phyloP scores from a whole-genome alignment of 2,329 filamentous ascomycete species.

The Beauveria australis region DNA sequence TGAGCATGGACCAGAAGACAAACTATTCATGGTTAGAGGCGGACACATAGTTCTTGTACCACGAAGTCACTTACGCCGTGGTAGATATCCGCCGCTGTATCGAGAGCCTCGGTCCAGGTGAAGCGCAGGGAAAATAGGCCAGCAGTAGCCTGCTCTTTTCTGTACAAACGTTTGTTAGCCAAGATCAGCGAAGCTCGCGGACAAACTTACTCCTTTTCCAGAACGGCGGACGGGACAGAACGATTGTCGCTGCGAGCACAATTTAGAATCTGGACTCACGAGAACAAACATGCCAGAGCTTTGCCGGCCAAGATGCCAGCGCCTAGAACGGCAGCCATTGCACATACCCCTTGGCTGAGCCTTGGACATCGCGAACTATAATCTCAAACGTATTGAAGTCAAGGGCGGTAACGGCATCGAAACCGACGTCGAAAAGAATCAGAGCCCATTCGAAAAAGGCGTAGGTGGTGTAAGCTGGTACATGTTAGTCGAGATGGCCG shows the following conservation, averaged over 20 bases:
- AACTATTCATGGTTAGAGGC: conserved; percentile 46
- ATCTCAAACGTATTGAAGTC: conserved; percentile 89
- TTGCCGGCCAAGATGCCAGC: conserved; percentile 25
- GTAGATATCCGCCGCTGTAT: conserved; percentile 82
- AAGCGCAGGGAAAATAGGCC: conserved; percentile 65
- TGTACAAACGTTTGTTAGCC: conserved; percentile 28
- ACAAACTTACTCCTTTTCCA: conserved; percentile 66
- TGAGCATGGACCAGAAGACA: conserved; percentile 92
- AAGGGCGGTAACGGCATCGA: conserved; percentile 87
- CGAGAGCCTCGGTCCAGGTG: conserved; percentile 64
- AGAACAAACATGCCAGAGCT: conserved; percentile 24
- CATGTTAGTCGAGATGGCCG: conserved; percentile 11
- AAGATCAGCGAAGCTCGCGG: background rate
- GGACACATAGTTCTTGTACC: background rate
- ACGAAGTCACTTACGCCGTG: conserved; percentile 60
- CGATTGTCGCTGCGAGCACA: conserved; percentile 36
- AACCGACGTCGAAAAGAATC: conserved; percentile 89
- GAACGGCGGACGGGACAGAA: conserved; percentile 38
- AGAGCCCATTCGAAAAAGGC: conserved; percentile 97
- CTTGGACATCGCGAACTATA: conserved; percentile 80
- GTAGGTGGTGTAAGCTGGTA: conserved; percentile 86
- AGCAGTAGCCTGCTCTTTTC: conserved; percentile 66
- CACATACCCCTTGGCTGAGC: conserved; percentile 96
- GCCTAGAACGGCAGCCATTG: conserved; percentile 83
- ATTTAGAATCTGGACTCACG: conserved; percentile 32